These are phyloP conservation scores for Scutellaria baicalensis DNA, from an alignment of 257 asterid species.

Conservation along the genomic window DNA sequence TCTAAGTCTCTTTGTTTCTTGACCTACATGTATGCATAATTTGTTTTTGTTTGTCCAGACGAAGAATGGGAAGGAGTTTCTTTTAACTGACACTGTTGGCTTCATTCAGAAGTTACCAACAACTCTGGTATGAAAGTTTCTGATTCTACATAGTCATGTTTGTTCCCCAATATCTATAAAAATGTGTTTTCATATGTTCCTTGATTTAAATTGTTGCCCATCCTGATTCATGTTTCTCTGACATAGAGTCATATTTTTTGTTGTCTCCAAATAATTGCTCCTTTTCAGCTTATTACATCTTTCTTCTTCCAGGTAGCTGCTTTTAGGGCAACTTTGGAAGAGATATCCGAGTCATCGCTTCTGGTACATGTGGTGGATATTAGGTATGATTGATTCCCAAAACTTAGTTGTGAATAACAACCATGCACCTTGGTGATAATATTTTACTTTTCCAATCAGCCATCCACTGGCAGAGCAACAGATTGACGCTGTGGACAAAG, in stretches of 20 bases:
- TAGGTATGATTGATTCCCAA: slow-evolving; percentile 41
- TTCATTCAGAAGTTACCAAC: slow-evolving; percentile 96
- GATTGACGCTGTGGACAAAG: slow-evolving; percentile 86
- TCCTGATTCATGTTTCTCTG: not conserved
- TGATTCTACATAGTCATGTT: not conserved
- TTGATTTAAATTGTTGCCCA: not conserved
- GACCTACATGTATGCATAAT: slow-evolving; percentile 8
- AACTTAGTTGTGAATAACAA: not conserved
- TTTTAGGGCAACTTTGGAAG: slow-evolving; percentile 96
- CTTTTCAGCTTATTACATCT: not conserved
- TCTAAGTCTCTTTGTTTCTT: not conserved
- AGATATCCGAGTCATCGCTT: slow-evolving; percentile 86
- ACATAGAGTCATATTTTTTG: not conserved
- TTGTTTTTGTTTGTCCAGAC: slow-evolving; percentile 34
- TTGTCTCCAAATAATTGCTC: not conserved
- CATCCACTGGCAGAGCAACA: slow-evolving; percentile 96
- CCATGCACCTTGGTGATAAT: slow-evolving; percentile 26
- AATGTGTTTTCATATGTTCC: not conserved
- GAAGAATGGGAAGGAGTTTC: slow-evolving; percentile 93
- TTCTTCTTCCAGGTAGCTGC: slow-evolving; percentile 77
- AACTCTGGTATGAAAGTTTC: slow-evolving; percentile 54
- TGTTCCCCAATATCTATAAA: not conserved
- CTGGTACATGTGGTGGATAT: slow-evolving; percentile 95
- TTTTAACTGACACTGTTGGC: slow-evolving; percentile 93
- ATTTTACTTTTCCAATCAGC: slow-evolving; percentile 39